phyloP scores from a whole-genome alignment of 2,329 filamentous ascomycete species.

The Coniosporium tulheliwenetii region DNA sequence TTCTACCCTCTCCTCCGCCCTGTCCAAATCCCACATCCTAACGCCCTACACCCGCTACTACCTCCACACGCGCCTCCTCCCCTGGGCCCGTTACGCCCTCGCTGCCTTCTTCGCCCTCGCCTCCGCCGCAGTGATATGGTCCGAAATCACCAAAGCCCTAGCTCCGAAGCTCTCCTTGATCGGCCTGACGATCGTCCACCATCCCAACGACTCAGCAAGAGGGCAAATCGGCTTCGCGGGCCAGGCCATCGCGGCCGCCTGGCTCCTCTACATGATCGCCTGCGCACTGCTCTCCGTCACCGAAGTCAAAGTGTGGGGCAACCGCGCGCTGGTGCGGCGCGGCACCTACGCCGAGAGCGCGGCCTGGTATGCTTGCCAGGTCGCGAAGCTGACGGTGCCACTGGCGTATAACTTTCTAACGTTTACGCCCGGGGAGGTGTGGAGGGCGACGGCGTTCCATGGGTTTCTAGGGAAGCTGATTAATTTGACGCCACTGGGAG shows the following conservation, averaged over 20 bases:
- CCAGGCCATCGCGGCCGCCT: slow-evolving; percentile 68
- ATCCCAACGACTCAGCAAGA: slow-evolving; percentile 48
- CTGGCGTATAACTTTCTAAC: slow-evolving; percentile 95
- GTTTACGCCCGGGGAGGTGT: slow-evolving; percentile 60
- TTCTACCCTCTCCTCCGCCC: slow-evolving; percentile 30
- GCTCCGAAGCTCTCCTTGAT: slow-evolving; percentile 61
- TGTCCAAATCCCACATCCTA: slow-evolving; percentile 43
- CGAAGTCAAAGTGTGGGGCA: slow-evolving; percentile 95
- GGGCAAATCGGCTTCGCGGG: slow-evolving; percentile 69
- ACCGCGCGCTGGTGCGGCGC: slow-evolving; percentile 72
- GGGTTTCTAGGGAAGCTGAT: slow-evolving; percentile 71
- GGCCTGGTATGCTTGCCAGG: slow-evolving; percentile 89
- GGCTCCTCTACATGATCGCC: slow-evolving; percentile 93
- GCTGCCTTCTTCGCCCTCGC: slow-evolving; percentile 57
- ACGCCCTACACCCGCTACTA: slow-evolving; percentile 74
- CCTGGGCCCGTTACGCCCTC: slow-evolving; percentile 46
- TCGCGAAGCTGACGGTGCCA: slow-evolving; percentile 83
- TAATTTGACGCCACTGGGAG: slow-evolving; percentile 65
- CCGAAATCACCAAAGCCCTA: slow-evolving; percentile 75
- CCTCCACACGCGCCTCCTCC: slow-evolving; percentile 58
- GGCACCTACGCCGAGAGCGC: slow-evolving; percentile 89
- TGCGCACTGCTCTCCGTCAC: slow-evolving; percentile 77
- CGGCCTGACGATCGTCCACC: slow-evolving; percentile 54
- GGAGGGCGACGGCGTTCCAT: slow-evolving; percentile 70
- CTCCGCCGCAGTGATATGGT: slow-evolving; percentile 80